Percentiles rank a stretch among this genome's conserved stretches.
These are phyloP conservation scores for Neonectria coccinea DNA, from an alignment of 2,329 filamentous ascomycete species.

Conservation along the genomic window DNA sequence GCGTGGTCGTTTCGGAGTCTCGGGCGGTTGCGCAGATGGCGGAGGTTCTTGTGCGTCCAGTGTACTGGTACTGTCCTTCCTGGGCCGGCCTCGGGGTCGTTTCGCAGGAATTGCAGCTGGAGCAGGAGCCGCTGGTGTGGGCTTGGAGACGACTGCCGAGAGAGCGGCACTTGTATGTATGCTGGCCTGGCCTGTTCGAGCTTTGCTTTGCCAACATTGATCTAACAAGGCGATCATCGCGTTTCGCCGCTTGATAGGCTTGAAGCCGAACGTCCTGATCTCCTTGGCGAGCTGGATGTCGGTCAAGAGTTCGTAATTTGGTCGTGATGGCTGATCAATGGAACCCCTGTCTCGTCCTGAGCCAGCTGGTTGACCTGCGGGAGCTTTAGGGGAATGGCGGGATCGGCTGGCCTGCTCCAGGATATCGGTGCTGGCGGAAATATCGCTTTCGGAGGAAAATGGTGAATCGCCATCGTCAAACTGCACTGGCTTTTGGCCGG, in stretches of 20 bases:
- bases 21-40: slow-evolving; percentile 49
- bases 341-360: neutral
- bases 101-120: slow-evolving; percentile 25
- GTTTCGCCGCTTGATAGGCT: slow-evolving; percentile 73
- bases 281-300: slow-evolving; percentile 72
- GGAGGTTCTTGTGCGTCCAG: slow-evolving; percentile 49
- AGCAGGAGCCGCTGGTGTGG: slow-evolving; percentile 27
- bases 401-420: neutral
- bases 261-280: slow-evolving; percentile 76
- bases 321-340: slow-evolving; percentile 48
- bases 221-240: slow-evolving; percentile 78
- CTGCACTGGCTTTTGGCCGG: slow-evolving; percentile 14
- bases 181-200: slow-evolving; percentile 40
- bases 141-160: slow-evolving; percentile 27
- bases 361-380: neutral
- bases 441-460: slow-evolving; percentile 39
- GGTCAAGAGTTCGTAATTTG: slow-evolving; percentile 71
- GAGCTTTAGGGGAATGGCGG: neutral
- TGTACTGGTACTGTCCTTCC: slow-evolving; percentile 45
- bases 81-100: slow-evolving; percentile 51
- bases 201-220: slow-evolving; percentile 76
- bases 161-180: slow-evolving; percentile 37
- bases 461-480: slow-evolving; percentile 24
- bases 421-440: slow-evolving; percentile 34
- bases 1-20: slow-evolving; percentile 52